These are phyloP conservation scores for Termitomyces heimii DNA, from an alignment of 768 basidiomycete genomes.

Conservation along the genomic window DNA sequence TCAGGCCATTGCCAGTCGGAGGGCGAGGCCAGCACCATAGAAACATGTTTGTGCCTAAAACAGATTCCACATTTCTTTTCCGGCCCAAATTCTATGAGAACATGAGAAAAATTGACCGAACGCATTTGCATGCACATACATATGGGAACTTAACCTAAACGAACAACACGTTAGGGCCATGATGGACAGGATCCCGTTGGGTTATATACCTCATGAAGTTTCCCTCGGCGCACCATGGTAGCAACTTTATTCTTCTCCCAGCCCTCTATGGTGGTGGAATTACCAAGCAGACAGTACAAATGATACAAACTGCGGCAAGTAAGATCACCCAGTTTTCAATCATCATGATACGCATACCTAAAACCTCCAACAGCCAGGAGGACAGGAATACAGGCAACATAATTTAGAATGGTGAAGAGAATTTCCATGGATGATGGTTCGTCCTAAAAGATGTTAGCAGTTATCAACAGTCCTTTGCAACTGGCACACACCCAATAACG, in stretches of 20 bases:
- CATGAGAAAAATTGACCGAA: constrained; percentile 10
- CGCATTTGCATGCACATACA: constrained; percentile 36
- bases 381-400: constrained; percentile 80
- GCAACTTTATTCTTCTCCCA: constrained; percentile 98
- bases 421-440: constrained; percentile 66
- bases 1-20: constrained; percentile 67
- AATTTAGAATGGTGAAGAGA: constrained; percentile 85
- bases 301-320: constrained; percentile 67
- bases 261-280: constrained; percentile 94
- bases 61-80: constrained; percentile 64
- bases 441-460: constrained; percentile 36
- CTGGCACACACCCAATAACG: constrained; percentile 48
- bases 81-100: constrained; percentile 69
- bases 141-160: constrained; percentile 87
- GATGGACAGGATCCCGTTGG: neutral
- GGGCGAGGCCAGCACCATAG: constrained; percentile 82
- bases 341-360: constrained; percentile 44
- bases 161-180: neutral
- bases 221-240: constrained; percentile 76
- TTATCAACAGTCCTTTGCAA: neutral
- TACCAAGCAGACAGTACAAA: constrained; percentile 66
- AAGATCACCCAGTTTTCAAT: neutral
- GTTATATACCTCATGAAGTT: constrained; percentile 64
- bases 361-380: constrained; percentile 84
- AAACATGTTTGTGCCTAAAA: constrained; percentile 70